phyloP scores from a whole-genome alignment of 169 alveolate species.

The Toxoplasma gondii region DNA sequence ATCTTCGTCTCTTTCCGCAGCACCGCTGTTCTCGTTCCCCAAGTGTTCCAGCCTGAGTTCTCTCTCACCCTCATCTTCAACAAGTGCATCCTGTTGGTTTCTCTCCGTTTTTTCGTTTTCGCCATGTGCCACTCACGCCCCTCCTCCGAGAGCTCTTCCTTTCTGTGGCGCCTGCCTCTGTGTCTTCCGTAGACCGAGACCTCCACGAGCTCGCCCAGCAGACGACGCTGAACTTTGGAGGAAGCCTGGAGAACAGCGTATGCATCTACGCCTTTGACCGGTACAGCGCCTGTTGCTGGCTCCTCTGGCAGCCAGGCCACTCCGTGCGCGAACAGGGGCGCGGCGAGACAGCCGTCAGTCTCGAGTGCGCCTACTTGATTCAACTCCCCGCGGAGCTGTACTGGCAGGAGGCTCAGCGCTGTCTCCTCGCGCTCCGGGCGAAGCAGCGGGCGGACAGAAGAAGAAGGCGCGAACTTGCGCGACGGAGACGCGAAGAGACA shows the following conservation, averaged over 20 bases:
- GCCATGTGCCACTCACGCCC: neutral
- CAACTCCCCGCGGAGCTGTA: constrained; percentile 13
- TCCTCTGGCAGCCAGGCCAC: constrained; percentile 67
- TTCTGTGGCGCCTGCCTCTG: neutral
- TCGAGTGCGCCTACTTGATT: constrained; percentile 52
- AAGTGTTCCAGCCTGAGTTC: no score
- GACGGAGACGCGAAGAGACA: neutral
- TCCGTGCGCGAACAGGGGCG: constrained; percentile 49
- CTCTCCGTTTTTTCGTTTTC: neutral
- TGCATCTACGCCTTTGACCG: constrained; percentile 41
- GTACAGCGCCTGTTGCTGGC: constrained; percentile 39
- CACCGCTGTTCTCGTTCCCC: no score
- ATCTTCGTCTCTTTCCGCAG: no score
- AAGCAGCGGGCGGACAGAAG: neutral
- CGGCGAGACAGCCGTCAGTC: constrained; percentile 56
- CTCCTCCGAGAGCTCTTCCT: neutral
- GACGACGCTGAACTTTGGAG: constrained; percentile 41
- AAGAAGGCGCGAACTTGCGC: neutral
- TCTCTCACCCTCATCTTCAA: no score
- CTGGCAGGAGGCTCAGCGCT: constrained; percentile 34
- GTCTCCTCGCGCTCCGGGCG: neutral
- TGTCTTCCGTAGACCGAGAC: neutral
- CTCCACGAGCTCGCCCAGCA: constrained; percentile 39
- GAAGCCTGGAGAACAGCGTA: constrained; percentile 7
- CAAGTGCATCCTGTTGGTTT: no score